phyloP scores from a whole-genome alignment of 2,329 filamentous ascomycete genomes.

The Botrytis tulipae region DNA sequence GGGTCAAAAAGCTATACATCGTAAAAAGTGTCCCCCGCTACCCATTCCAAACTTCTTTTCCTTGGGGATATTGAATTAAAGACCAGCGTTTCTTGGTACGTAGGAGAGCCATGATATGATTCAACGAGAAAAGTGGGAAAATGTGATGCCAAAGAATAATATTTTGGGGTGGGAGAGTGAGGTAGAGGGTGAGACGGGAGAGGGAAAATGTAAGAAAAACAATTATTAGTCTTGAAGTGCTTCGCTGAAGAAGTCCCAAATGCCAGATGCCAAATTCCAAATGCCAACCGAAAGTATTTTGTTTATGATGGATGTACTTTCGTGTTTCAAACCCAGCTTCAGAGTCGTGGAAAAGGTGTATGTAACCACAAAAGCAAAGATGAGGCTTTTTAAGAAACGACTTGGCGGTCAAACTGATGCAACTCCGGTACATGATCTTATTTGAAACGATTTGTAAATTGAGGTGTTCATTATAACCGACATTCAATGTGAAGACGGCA shows the following conservation, averaged over 20 bases:
- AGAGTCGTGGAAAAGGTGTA: slow-evolving; percentile 26
- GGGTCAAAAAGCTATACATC: slow-evolving; percentile 36
- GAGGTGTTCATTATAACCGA: slow-evolving; percentile 32
- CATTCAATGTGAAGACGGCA: slow-evolving; percentile 16
- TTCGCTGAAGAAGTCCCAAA: slow-evolving; percentile 19
- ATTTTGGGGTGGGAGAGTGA: background rate
- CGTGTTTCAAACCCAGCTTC: slow-evolving; percentile 11
- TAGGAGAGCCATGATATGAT: slow-evolving; percentile 24
- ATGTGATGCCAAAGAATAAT: slow-evolving; percentile 27
- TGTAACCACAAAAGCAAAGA: slow-evolving; percentile 36
- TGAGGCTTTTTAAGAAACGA: slow-evolving; percentile 28
- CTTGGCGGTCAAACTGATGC: slow-evolving; percentile 18
- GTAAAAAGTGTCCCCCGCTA: slow-evolving; percentile 24
- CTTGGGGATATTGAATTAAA: slow-evolving; percentile 28
- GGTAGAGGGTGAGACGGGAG: slow-evolving; percentile 4
- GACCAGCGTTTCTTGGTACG: slow-evolving; percentile 30
- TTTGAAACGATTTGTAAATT: slow-evolving; percentile 32
- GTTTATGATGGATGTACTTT: slow-evolving; percentile 24
- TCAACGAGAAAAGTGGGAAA: slow-evolving; percentile 24
- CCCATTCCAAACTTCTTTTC: slow-evolving; percentile 21
- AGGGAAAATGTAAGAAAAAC: slow-evolving; percentile 27
- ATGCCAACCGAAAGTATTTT: slow-evolving; percentile 26
- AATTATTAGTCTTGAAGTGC: slow-evolving; percentile 37
- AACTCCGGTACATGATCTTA: slow-evolving; percentile 26
- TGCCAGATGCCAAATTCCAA: slow-evolving; percentile 30